A percentile compares a stretch with the other conserved stretches of the same genome.
Conservation (phyloP, 495 filamentous ascomycete species). For the Pseudotulostoma volvatum region DNA sequence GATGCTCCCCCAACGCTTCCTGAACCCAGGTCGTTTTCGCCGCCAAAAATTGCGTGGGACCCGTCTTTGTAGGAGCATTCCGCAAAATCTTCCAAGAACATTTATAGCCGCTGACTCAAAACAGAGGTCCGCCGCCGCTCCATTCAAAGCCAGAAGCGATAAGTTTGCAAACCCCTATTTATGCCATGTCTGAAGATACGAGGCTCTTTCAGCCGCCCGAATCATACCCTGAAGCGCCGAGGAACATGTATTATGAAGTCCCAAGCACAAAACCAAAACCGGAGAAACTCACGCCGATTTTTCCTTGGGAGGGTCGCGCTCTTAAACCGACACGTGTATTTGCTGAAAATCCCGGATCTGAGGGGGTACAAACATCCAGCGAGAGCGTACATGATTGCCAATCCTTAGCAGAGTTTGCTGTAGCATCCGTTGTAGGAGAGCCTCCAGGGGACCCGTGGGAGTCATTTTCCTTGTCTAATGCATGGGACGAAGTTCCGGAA, state of each 20-base stretch:
- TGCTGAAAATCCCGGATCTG: conserved; percentile 35
- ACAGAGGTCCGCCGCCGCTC: conserved; percentile 55
- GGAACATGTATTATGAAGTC: conserved; percentile 69
- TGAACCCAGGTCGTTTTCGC: conserved; percentile 28
- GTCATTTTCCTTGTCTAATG: conserved; percentile 52
- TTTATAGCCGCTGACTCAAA: conserved; percentile 10
- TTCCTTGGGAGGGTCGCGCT: conserved; percentile 66
- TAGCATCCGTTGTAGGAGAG: conserved; percentile 10
- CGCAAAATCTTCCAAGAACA: neutral
- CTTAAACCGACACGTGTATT: conserved; percentile 61
- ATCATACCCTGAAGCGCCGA: conserved; percentile 66
- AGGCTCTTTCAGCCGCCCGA: conserved; percentile 57
- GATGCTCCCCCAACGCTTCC: conserved; percentile 19
- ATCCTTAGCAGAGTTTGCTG: conserved; percentile 7
- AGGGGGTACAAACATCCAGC: neutral
- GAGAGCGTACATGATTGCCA: neutral
- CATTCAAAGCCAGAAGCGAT: conserved; percentile 62
- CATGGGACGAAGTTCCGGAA: conserved; percentile 73
- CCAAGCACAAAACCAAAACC: conserved; percentile 42
- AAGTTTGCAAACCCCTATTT: conserved; percentile 54
- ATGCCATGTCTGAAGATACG: conserved; percentile 58
- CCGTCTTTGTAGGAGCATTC: conserved; percentile 37
- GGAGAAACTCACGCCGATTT: conserved; percentile 47
- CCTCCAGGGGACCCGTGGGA: conserved; percentile 41
- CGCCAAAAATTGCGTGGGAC: conserved; percentile 49